These are phyloP conservation scores for Alternaria novae-zelandiae DNA, from an alignment of 2,329 filamentous ascomycete species.

Conservation along the genomic window DNA sequence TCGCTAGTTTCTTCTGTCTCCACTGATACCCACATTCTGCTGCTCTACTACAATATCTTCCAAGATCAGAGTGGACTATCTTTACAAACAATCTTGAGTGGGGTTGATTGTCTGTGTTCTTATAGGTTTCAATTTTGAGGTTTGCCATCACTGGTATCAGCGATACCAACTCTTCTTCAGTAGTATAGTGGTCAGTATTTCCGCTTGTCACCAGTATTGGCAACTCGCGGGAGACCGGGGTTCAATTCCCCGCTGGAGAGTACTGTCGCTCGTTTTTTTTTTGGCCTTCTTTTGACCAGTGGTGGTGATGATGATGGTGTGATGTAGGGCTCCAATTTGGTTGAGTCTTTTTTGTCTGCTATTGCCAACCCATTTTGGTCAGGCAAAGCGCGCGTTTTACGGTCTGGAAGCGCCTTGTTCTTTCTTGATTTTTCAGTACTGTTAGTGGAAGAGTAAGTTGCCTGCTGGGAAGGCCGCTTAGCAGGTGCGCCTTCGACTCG, in stretches of 20 bases:
- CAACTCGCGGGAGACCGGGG: neutral
- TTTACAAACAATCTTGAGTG: neutral
- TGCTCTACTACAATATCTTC: neutral
- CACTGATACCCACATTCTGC: neutral
- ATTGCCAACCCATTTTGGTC: too few relatives aligned
- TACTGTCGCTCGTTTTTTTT: neutral
- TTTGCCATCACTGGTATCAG: neutral
- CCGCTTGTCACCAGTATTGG: neutral
- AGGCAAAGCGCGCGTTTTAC: too few relatives aligned
- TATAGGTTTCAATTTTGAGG: too few relatives aligned
- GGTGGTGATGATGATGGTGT: neutral
- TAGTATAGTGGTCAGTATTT: conserved; percentile 5
- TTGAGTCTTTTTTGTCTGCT: neutral
- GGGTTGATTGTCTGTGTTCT: neutral
- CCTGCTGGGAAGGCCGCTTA: too few relatives aligned
- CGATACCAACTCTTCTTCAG: conserved; percentile 1
- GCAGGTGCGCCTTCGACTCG: too few relatives aligned
- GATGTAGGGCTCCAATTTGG: neutral
- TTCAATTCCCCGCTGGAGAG: conserved; percentile 3
- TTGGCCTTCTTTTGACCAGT: neutral
- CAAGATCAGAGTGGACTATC: neutral
- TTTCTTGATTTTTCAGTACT: too few relatives aligned
- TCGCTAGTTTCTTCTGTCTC: conserved; percentile 1
- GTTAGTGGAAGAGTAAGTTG: too few relatives aligned
- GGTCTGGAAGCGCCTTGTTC: too few relatives aligned